Evolutionary conservation across 306 rosid species (phyloP), one percentile per base, ranked within the genome.

Genomic region (Medicago ruthenica): DNA sequence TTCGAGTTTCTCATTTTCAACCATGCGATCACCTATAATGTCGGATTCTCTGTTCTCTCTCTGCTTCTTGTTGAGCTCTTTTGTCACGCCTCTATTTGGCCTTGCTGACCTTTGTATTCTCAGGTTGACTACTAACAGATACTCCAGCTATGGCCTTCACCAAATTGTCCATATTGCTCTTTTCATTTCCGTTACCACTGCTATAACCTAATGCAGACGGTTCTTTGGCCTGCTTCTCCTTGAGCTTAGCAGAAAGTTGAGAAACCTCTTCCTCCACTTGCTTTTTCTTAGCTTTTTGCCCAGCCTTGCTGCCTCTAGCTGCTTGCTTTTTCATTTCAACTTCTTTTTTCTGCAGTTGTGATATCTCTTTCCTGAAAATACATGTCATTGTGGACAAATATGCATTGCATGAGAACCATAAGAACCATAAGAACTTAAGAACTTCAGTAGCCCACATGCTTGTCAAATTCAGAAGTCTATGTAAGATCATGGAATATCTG

Each of bases 291-390:
- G 89, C 72, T 82, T 89, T 92, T 86, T 92, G 98, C 81, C 90
- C 96, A 58, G 99, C 98, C 82, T 92, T 96, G 97, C 98, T 92
- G 45, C 97, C 97, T 82, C 82, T 89, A 39, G 97, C 99, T 10
- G 99, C 96, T 11, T 86, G 85, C 83, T 88, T 95, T 70, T 92
- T 92, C 88, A 89, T 82, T 78, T 82, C 96, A 54, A 77, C 74
- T 90, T 96, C 98, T 78, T 87, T 92, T 79, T 88, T 90, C 89
- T 89, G 97, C 80, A 95, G 80, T 59, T 80, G 81, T 22, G 91
- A 86, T 73, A 79, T 90, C 83, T 95, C 97, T 78, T 95, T 90
- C 90, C 97, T 95, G 89, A 76, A 84, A 54, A 39, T 42, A 71
- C 16, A 66, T 4, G 68, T 79, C 72, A 66, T 55, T 47, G 27